Conservation (phyloP, 2,329 filamentous ascomycete species). For the Sporothrix phasma region DNA sequence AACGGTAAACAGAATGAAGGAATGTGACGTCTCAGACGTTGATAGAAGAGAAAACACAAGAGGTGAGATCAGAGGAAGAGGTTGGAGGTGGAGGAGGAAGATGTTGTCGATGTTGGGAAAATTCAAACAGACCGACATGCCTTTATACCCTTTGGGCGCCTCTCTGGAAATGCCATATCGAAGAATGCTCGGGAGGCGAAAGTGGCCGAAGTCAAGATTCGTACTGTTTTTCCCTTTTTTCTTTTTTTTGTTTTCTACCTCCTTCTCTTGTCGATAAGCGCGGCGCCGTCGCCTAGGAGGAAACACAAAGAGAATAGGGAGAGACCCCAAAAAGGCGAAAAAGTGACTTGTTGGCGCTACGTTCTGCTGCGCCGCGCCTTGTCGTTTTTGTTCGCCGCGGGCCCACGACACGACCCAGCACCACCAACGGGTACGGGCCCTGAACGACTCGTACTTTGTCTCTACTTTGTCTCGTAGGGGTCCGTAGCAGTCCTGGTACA, state of each 20-base stretch:
- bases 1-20: not conserved
- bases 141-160: not conserved
- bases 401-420: no score
- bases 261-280: conserved; percentile 3
- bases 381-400: not conserved
- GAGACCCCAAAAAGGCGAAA: no score
- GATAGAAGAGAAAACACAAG: not conserved
- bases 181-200: not conserved
- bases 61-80: not conserved
- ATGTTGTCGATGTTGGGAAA: not conserved
- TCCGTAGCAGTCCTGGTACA: no score
- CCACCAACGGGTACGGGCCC: no score
- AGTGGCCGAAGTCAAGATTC: not conserved
- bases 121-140: not conserved
- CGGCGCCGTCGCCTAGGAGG: no score
- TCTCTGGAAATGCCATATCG: not conserved
- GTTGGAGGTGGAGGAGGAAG: not conserved
- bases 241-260: not conserved
- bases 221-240: not conserved
- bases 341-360: not conserved
- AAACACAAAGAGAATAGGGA: no score
- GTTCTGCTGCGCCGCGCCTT: not conserved
- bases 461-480: no score
- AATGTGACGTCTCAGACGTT: conserved; percentile 6
- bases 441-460: no score